Evolutionary conservation across 768 basidiomycete genomes (phyloP).

Genomic region (Strobilomyces dryophilus): DNA sequence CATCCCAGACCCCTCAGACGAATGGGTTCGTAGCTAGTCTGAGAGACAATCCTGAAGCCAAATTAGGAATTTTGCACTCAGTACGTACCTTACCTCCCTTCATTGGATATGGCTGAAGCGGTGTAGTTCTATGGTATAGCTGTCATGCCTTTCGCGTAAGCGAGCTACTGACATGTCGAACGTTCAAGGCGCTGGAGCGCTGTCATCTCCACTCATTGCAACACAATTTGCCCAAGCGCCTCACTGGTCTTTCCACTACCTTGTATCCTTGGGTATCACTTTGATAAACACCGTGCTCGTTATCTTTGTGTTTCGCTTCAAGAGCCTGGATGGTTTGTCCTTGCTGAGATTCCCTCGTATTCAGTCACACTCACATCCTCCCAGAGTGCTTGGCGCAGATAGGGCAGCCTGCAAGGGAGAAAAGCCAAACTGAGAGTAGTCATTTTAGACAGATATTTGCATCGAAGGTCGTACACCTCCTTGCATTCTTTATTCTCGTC

Average conservation of each 20-base stretch:
- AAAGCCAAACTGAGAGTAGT: conserved; percentile 30
- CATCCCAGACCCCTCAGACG: conserved; percentile 41
- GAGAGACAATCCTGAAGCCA: conserved; percentile 35
- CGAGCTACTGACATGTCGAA: conserved; percentile 3
- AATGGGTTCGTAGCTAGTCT: conserved; percentile 44
- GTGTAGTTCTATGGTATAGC: conserved; percentile 31
- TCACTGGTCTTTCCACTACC: conserved; percentile 77
- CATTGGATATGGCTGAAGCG: background rate
- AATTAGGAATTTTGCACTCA: conserved; percentile 40
- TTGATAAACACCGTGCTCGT: conserved; percentile 51
- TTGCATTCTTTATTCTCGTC: conserved; percentile 60
- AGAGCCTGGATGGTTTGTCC: conserved; percentile 59
- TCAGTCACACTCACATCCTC: background rate
- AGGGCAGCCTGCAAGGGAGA: conserved; percentile 44
- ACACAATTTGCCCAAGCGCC: conserved; percentile 71
- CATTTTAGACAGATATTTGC: conserved; percentile 50
- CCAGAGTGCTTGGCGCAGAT: conserved; percentile 52
- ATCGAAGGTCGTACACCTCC: conserved; percentile 51
- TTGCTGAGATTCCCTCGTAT: background rate
- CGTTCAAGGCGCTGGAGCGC: conserved; percentile 57
- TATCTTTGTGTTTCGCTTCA: conserved; percentile 56
- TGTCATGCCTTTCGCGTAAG: background rate
- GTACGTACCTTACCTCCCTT: conserved; percentile 17
- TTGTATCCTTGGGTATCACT: conserved; percentile 64
- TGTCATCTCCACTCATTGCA: conserved; percentile 67